Evolutionary conservation across 768 basidiomycete species (phyloP).

Genomic region (Fibroporia radiculosa): DNA sequence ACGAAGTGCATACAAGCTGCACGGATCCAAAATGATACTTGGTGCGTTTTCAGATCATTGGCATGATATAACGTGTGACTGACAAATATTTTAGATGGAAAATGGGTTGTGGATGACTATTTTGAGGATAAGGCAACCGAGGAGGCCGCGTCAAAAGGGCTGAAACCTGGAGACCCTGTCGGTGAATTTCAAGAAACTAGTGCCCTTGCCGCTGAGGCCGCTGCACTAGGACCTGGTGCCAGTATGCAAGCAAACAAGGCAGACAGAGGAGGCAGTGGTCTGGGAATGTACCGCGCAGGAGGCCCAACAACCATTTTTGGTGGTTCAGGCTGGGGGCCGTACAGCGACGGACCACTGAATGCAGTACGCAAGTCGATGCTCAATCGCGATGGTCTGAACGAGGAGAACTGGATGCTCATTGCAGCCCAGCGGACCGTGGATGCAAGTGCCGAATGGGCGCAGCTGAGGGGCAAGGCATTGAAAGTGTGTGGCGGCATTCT

Average conservation of each 20-base stretch:
- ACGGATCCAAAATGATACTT: slow-evolving; percentile 85
- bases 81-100: slow-evolving; percentile 51
- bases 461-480: slow-evolving; percentile 47
- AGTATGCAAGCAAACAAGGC: slow-evolving; percentile 33
- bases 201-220: slow-evolving; percentile 36
- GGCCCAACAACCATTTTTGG: slow-evolving; percentile 93
- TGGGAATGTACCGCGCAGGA: slow-evolving; percentile 83
- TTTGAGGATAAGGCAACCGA: slow-evolving; percentile 79
- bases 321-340: slow-evolving; percentile 76
- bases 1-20: slow-evolving; percentile 87
- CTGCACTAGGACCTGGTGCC: slow-evolving; percentile 34
- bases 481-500: slow-evolving; percentile 43
- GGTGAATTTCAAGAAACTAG: slow-evolving; percentile 77
- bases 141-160: slow-evolving; percentile 73
- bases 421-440: slow-evolving; percentile 61
- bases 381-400: slow-evolving; percentile 71
- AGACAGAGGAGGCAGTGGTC: slow-evolving; percentile 43
- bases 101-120: slow-evolving; percentile 94
- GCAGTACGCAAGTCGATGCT: slow-evolving; percentile 77
- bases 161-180: slow-evolving; percentile 76
- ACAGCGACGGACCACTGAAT: slow-evolving; percentile 79
- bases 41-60: slow-evolving; percentile 42
- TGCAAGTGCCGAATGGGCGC: slow-evolving; percentile 56
- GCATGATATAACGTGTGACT: neutral
- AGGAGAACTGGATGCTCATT: slow-evolving; percentile 90